phyloP scores from a whole-genome alignment of 805 yeast species.

The Kodamaea kaohsiungensis region DNA sequence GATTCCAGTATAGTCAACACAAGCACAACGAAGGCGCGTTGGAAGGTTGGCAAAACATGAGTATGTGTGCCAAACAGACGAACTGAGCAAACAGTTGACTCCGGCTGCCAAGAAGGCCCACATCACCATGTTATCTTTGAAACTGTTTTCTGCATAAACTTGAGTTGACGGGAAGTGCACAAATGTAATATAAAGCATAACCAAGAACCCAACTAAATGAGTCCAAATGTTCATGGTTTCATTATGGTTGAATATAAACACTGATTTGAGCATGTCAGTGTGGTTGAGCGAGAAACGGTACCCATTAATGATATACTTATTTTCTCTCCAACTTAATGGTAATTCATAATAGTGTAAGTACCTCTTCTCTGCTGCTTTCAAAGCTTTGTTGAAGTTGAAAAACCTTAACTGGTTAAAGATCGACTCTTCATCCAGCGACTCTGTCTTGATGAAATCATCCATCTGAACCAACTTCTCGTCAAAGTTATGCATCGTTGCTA shows the following conservation, averaged over 20 bases:
- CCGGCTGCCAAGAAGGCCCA: conserved; percentile 71
- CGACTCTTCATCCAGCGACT: conserved; percentile 23
- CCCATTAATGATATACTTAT: conserved; percentile 79
- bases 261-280: conserved; percentile 55
- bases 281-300: conserved; percentile 79
- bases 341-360: conserved; percentile 80
- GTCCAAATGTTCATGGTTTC: conserved; percentile 95
- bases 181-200: conserved; percentile 56
- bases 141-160: conserved; percentile 45
- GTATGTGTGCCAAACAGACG: conserved; percentile 91
- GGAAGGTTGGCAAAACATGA: conserved; percentile 67
- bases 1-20: conserved; percentile 94
- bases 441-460: conserved; percentile 36
- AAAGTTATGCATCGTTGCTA: conserved; percentile 42
- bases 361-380: conserved; percentile 58
- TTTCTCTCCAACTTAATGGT: conserved; percentile 93
- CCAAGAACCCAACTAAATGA: conserved; percentile 69
- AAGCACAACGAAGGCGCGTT: conserved; percentile 75
- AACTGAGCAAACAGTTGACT: conserved; percentile 72
- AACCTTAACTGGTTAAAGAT: conserved; percentile 36
- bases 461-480: conserved; percentile 42
- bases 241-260: conserved; percentile 67
- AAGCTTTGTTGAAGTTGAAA: conserved; percentile 45
- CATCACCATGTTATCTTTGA: conserved; percentile 50
- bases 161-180: conserved; percentile 64